phyloP scores from a whole-genome alignment of 768 basidiomycete genomes.

The Mrakia gelida region DNA sequence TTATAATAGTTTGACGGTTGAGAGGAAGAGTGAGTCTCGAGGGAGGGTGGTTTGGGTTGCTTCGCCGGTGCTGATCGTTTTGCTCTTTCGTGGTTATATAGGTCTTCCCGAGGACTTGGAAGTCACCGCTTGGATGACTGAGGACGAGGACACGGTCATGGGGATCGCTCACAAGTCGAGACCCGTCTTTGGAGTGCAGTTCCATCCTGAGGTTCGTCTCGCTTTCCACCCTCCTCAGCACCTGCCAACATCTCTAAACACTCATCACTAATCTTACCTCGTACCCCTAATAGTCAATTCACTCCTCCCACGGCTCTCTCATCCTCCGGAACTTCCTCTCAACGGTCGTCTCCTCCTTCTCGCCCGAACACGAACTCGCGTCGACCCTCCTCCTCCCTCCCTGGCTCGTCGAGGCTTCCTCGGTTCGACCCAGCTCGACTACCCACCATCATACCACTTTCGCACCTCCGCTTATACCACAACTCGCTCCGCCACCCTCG shows the following conservation, averaged over 20 bases:
- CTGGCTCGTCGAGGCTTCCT: not conserved
- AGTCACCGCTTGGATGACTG: slow-evolving; percentile 66
- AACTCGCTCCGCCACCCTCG: not conserved
- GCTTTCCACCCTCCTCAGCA: too few species aligned
- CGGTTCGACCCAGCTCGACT: slow-evolving; percentile 6
- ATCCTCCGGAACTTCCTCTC: slow-evolving; percentile 31
- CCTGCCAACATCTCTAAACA: too few species aligned
- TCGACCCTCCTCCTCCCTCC: slow-evolving; percentile 16
- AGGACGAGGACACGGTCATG: slow-evolving; percentile 65
- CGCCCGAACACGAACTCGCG: not conserved
- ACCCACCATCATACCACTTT: not conserved
- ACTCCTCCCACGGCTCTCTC: slow-evolving; percentile 23
- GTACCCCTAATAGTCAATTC: slow-evolving; percentile 19
- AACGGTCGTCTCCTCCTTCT: slow-evolving; percentile 6
- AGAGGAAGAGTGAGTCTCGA: slow-evolving; percentile 45
- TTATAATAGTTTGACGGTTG: slow-evolving; percentile 32
- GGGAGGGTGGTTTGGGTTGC: slow-evolving; percentile 43
- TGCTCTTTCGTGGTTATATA: slow-evolving; percentile 34
- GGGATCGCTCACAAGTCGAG: slow-evolving; percentile 58
- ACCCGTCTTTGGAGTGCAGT: slow-evolving; percentile 85
- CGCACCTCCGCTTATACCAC: not conserved
- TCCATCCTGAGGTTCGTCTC: slow-evolving; percentile 69
- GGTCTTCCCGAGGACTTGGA: slow-evolving; percentile 53
- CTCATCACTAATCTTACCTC: not conserved
- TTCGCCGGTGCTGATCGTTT: not conserved